Percentiles rank a stretch among this genome's conserved stretches.
Conservation (phyloP, 495 filamentous ascomycete species). For the Amniculicola lignicola region DNA sequence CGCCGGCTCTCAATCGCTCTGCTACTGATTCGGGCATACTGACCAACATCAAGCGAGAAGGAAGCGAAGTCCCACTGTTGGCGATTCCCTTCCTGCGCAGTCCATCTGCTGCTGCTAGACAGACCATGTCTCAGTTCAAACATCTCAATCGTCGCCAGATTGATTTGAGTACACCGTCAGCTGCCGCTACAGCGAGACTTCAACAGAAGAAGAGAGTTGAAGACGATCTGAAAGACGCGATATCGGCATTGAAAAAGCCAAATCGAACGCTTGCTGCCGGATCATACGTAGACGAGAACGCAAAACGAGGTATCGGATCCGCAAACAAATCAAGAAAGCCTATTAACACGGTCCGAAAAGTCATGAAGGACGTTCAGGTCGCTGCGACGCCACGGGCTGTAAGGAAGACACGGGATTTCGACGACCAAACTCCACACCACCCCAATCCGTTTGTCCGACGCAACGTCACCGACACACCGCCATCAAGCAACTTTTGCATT, state of each 20-base stretch:
- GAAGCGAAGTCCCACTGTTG: conserved; percentile 57
- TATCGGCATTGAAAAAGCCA: conserved; percentile 77
- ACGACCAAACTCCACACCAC: conserved; percentile 23
- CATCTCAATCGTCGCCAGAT: conserved; percentile 65
- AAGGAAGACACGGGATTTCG: conserved; percentile 19
- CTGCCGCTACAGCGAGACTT: conserved; percentile 61
- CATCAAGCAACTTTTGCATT: conserved; percentile 29
- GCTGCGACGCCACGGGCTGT: conserved; percentile 37
- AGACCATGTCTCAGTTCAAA: conserved; percentile 40
- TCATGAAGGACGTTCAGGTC: conserved; percentile 43
- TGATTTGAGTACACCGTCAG: conserved; percentile 57
- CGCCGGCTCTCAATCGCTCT: conserved; percentile 61
- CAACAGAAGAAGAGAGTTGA: conserved; percentile 73
- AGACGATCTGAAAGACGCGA: conserved; percentile 78
- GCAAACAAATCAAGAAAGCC: conserved; percentile 45
- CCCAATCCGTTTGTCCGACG: conserved; percentile 25
- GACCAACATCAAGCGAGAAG: conserved; percentile 61
- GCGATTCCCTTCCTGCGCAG: conserved; percentile 46
- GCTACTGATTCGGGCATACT: conserved; percentile 58
- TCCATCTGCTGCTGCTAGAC: conserved; percentile 40
- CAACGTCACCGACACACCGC: conserved; percentile 12
- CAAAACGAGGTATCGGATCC: conserved; percentile 50
- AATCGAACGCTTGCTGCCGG: conserved; percentile 76
- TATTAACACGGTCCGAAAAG: conserved; percentile 63
- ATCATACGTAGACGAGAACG: conserved; percentile 66